Evolutionary conservation across 768 basidiomycete genomes (phyloP), one percentile per base, ranked within the genome.

Genomic region (Boletus rubescentipes): DNA sequence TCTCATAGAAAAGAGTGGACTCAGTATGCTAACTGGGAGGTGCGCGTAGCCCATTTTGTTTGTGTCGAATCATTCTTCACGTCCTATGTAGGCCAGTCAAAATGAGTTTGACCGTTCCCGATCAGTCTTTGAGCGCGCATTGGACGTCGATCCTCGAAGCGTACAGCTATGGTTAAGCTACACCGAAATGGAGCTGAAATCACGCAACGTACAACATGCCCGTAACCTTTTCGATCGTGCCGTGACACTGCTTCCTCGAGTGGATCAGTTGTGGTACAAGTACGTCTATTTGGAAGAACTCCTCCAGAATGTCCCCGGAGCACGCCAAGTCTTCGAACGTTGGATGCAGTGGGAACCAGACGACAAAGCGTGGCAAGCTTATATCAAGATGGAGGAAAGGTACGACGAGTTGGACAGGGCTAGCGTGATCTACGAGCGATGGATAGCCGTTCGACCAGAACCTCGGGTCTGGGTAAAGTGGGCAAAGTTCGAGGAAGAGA

Each of bases 331-430:
- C 51, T 99, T 98, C 58, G 97, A 99, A 71, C 83, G 97, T 42
- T 99, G 97, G 97, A 96, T 98, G 93, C 84, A 92, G 60, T 98
- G 97, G 97, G 97, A 98, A 68, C 97, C 97, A 1, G 95, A 98
- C 64, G 97, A 98, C 82, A 98, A 98, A 77, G 94, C 96, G 4
- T 99, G 96, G 96, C 91, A 94, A 67, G 93, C 93, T n/a, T 98
- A 96, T 73, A 91, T 98, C 79, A 98, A 99, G 76, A 79, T 98
- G 69, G 97, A 99, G 75, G 86, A 89, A 66, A 82, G 97, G 47
- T 99, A 98, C 68, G 78, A 85, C 52, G 97, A 99, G 71, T 73
- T 85, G 20, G 97, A 98, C 62, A 80, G 97, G 9, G 96, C 94
- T 3, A 96, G 93, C 54, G 77, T 86, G 20, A 88, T 98, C 34